Evolutionary conservation across 192 early-diverging fungal genomes (phyloP), one percentile per base, ranked within the genome.

Genomic region (Kappamyces sp.): DNA sequence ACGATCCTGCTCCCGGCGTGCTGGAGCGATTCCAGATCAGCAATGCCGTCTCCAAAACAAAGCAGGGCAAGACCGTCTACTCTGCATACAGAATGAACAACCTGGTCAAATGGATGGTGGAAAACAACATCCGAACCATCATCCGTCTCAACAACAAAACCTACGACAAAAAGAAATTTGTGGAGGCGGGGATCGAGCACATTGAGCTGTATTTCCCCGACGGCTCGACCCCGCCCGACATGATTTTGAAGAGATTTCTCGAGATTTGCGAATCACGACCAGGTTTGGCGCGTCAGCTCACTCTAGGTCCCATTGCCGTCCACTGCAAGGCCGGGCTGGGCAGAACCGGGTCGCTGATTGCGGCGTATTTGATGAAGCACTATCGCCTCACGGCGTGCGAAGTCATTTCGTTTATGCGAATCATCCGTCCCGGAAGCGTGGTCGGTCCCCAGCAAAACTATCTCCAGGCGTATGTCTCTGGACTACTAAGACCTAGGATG

Each of bases 391-490:
- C 84, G 0, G 82, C 86, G 0, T 42, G 75, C 2, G 86, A 88
- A 62, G 71, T 77, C 40, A 88, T 88, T 60, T 71, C 72, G 3
- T 83, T 73, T 41, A 57, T 88, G 53, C 60, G 86, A 43, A 64
- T 88, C 40, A 67, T 88, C 60, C 61, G 86, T 8, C 86, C 86
- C 1, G 86, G 86, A 0, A 75, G 75, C 37, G 86, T 88, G 1
- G 83, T 88, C 0, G 86, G 86, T 1, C 86, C 83, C 4, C 86
- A 88, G 57, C 86, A 88, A 70, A 88, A 88, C 64, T 88, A 78
- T 58, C 60, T 88, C 29, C 69, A 75, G 57, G 68, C 68, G 77
- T 79, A 61, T 30, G 12, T 54, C 14, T 38, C n/a, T 57, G 22
- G 14, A 14, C 6, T 5, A 30, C 32, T 9, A 38, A 42, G 41